Conservation (phyloP, 139 green algal species). For the Chlorella sp. region DNA sequence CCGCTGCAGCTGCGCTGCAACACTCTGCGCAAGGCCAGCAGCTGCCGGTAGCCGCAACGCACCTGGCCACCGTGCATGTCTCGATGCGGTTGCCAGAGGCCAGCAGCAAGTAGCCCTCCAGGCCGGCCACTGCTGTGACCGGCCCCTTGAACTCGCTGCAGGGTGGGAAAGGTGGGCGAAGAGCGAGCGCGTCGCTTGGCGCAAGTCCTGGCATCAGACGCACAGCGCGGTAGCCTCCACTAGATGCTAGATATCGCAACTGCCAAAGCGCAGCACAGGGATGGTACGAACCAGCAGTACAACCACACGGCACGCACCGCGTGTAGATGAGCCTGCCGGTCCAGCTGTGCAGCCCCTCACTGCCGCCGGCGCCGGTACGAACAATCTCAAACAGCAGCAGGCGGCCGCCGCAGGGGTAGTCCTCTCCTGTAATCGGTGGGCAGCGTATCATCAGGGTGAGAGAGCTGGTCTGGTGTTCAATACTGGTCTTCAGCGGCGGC, state of each 20-base stretch:
- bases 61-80: conserved; percentile 55
- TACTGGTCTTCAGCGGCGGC: no score
- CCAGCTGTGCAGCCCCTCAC: background rate
- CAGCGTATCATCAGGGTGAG: background rate
- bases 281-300: no score
- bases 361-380: background rate
- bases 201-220: no score
- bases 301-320: conserved; percentile 16
- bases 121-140: conserved; percentile 48
- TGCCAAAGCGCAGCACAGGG: no score
- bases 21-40: no score
- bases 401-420: conserved; percentile 84
- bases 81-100: conserved; percentile 73
- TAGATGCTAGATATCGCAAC: background rate
- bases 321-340: conserved; percentile 33
- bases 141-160: conserved; percentile 64
- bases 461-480: no score
- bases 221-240: background rate
- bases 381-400: conserved; percentile 81
- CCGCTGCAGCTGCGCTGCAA: no score
- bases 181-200: no score
- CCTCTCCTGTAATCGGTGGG: conserved; percentile 69
- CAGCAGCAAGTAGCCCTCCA: conserved; percentile 72
- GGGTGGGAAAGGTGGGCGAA: background rate
- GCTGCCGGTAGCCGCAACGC: no score